A percentile compares a stretch with the other conserved stretches of the same genome.
Evolutionary conservation across 2,329 filamentous ascomycete genomes (phyloP).

Genomic region (Nigrospora osmanthi): DNA sequence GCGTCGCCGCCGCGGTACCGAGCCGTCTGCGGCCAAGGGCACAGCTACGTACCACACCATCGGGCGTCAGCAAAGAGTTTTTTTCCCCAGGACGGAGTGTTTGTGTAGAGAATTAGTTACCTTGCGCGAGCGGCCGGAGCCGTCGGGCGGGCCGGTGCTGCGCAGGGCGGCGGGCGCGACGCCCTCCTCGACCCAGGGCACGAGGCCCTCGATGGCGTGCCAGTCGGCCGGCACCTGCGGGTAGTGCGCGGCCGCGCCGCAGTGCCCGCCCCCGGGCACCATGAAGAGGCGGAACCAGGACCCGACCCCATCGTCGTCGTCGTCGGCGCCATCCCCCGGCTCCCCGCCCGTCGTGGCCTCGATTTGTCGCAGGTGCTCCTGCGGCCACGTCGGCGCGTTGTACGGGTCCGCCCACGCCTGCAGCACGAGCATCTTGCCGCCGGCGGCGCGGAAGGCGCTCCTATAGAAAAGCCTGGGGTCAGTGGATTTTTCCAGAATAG

Average conservation of each 20-base stretch:
- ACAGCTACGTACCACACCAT: constrained; percentile 21
- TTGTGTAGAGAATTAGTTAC: no score
- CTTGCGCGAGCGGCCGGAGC: neutral
- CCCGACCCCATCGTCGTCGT: constrained; percentile 15
- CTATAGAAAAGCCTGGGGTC: constrained; percentile 3
- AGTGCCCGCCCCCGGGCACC: constrained; percentile 30
- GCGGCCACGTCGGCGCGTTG: constrained; percentile 26
- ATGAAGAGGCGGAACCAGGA: constrained; percentile 28
- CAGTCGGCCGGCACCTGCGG: constrained; percentile 22
- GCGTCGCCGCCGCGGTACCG: constrained; percentile 6
- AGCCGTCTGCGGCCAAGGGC: constrained; percentile 11
- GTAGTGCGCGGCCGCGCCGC: constrained; percentile 22
- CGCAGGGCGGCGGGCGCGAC: constrained; percentile 17
- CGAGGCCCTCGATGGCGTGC: constrained; percentile 21
- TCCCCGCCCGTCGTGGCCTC: constrained; percentile 2
- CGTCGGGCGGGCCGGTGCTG: constrained; percentile 19
- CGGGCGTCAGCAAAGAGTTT: constrained; percentile 7
- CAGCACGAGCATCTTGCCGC: constrained; percentile 27
- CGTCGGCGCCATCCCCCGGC: constrained; percentile 4
- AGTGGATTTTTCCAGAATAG: no score
- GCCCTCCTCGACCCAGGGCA: constrained; percentile 25
- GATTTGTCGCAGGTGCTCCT: constrained; percentile 22
- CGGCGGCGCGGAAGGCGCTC: constrained; percentile 15
- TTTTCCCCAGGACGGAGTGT: no score
- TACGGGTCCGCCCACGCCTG: constrained; percentile 30